A percentile compares a stretch with the other conserved stretches of the same genome.
These are phyloP conservation scores for Dittrichia graveolens DNA, from an alignment of 129 eudicot species.

Conservation along the genomic window DNA sequence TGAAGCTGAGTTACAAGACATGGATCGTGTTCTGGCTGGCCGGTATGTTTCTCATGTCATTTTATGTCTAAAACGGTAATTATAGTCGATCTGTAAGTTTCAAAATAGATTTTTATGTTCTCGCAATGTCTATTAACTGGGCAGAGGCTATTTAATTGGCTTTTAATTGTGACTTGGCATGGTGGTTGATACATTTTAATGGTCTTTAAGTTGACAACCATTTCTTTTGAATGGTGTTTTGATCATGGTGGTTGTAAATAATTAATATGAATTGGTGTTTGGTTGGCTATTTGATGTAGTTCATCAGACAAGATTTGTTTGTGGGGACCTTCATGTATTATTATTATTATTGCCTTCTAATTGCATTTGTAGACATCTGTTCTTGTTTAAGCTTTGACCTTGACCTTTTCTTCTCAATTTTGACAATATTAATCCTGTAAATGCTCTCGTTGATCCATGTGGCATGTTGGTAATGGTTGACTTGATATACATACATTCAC, in stretches of 20 bases:
- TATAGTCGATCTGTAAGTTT: not conserved
- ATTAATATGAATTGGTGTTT: constrained; percentile 33
- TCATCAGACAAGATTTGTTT: constrained; percentile 39
- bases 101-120: not conserved
- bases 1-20: constrained; percentile 96
- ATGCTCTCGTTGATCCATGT: constrained; percentile 21
- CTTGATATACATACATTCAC: not conserved
- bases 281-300: constrained; percentile 40
- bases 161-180: constrained; percentile 27
- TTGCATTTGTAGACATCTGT: constrained; percentile 35
- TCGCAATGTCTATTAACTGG: not conserved
- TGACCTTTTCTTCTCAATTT: constrained; percentile 23
- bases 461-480: constrained; percentile 27
- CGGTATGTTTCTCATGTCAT: constrained; percentile 46
- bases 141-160: constrained; percentile 6
- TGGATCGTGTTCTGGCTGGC: constrained; percentile 91
- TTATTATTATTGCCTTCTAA: constrained; percentile 19
- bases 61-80: not conserved
- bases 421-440: constrained; percentile 17
- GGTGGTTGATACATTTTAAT: constrained; percentile 40
- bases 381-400: constrained; percentile 10
- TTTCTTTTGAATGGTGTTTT: constrained; percentile 36
- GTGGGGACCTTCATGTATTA: constrained; percentile 37
- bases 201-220: constrained; percentile 35
- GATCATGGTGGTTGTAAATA: constrained; percentile 55